phyloP scores from a whole-genome alignment of 306 rosid species.

The Betula pendula region DNA sequence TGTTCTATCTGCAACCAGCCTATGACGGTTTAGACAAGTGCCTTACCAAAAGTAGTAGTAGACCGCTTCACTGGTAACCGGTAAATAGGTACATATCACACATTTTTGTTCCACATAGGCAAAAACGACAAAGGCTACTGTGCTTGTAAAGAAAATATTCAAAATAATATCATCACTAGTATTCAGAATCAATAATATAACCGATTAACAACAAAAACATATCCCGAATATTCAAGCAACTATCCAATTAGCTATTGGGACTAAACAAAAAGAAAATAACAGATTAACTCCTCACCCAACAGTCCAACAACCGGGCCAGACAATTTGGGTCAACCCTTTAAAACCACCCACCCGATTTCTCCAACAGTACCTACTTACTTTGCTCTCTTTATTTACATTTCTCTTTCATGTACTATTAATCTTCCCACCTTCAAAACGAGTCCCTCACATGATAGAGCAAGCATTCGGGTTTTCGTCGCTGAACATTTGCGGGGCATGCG shows the following conservation, averaged over 20 bases:
- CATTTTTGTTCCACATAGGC: too few species aligned
- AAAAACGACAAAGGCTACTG: not conserved
- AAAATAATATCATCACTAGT: too few species aligned
- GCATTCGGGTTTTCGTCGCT: constrained; percentile 92
- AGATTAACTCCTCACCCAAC: not conserved
- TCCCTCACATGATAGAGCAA: constrained; percentile 62
- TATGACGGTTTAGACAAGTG: too few species aligned
- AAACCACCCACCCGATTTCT: constrained; percentile 17
- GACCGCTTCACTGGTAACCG: too few species aligned
- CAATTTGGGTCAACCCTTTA: not conserved
- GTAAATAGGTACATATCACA: too few species aligned
- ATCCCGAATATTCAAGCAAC: not conserved
- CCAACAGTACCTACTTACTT: constrained; percentile 10
- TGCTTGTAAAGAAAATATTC: not conserved
- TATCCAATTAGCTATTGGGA: not conserved
- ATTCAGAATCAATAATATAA: not conserved
- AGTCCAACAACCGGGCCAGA: not conserved
- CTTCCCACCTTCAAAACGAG: too few species aligned
- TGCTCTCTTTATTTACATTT: constrained; percentile 41
- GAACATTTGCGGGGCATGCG: constrained; percentile 58
- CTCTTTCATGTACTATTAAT: too few species aligned
- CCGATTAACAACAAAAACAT: not conserved
- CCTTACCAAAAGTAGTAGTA: too few species aligned
- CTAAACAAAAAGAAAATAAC: not conserved
- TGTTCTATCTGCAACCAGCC: too few species aligned